Evolutionary conservation across 2,329 filamentous ascomycete species (phyloP).

Genomic region (Apiospora marii): DNA sequence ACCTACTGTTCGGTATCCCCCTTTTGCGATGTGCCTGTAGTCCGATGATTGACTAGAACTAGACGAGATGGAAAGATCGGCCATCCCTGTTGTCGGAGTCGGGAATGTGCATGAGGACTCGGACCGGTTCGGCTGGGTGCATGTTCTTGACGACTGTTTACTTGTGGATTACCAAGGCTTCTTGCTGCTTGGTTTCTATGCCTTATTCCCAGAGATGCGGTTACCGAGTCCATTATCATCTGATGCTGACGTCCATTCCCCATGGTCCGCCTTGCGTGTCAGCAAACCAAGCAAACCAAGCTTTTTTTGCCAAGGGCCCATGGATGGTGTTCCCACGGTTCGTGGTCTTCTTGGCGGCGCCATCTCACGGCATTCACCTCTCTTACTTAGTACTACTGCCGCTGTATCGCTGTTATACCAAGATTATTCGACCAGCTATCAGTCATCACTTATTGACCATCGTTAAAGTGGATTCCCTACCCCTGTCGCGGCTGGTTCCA

Average conservation of each 20-base stretch:
- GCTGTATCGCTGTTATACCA: neutral
- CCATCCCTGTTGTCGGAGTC: neutral
- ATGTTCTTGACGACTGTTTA: neutral
- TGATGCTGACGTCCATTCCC: neutral
- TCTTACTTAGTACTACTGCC: too few relatives aligned
- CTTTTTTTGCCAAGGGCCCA: neutral
- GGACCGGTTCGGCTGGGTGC: neutral
- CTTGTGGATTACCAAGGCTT: neutral
- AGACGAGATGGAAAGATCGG: neutral
- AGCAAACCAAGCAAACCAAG: conserved; percentile 3
- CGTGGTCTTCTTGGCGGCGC: neutral
- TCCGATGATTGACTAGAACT: neutral
- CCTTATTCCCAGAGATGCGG: neutral
- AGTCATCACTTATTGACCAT: neutral
- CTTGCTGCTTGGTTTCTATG: neutral
- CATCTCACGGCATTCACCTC: neutral
- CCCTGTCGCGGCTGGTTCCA: neutral
- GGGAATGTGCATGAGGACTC: neutral
- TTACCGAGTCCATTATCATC: neutral
- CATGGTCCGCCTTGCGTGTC: neutral
- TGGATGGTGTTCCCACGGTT: neutral
- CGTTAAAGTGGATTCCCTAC: neutral
- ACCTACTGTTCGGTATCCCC: neutral
- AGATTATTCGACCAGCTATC: neutral
- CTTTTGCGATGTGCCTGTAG: neutral